These are phyloP conservation scores for Didymella glomerata DNA, from an alignment of 2,329 filamentous ascomycete genomes.

Conservation along the genomic window DNA sequence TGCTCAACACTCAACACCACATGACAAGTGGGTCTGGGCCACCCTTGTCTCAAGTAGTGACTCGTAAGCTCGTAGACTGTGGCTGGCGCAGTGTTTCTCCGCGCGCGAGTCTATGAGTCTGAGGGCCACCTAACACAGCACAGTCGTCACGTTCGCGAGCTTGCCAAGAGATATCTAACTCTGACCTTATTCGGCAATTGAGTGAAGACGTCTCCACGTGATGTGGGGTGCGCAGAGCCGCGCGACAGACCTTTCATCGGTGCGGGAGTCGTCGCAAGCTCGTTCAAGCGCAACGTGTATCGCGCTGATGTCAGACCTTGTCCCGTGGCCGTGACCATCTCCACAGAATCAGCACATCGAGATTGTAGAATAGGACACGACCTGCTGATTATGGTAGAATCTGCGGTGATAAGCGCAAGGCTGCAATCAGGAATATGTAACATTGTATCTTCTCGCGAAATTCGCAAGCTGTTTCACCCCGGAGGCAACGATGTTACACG, in stretches of 20 bases:
- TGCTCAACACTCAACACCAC: slow-evolving; percentile 15
- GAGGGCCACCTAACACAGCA: slow-evolving; percentile 6
- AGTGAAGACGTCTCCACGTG: slow-evolving; percentile 8
- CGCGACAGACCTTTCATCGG: neutral
- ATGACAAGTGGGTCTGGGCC: slow-evolving; percentile 18
- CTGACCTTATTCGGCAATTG: neutral
- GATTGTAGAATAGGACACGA: neutral
- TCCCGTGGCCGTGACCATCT: neutral
- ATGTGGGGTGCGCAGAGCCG: slow-evolving; percentile 8
- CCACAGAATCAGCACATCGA: neutral
- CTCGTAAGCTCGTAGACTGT: slow-evolving; percentile 21
- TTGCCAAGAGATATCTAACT: neutral
- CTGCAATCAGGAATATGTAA: neutral
- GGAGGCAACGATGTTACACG: slow-evolving; percentile 24
- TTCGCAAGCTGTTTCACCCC: slow-evolving; percentile 21
- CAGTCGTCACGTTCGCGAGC: slow-evolving; percentile 1
- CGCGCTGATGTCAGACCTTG: slow-evolving; percentile 9
- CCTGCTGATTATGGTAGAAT: slow-evolving; percentile 6
- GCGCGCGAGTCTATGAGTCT: neutral
- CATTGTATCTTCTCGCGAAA: slow-evolving; percentile 1
- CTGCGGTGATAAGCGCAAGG: slow-evolving; percentile 9
- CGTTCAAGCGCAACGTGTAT: neutral
- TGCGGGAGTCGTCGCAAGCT: slow-evolving; percentile 11
- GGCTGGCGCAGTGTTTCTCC: slow-evolving; percentile 1
- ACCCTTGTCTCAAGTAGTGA: slow-evolving; percentile 9